phyloP scores from a whole-genome alignment of 768 basidiomycete genomes.

The Psilocybe cyanescens region DNA sequence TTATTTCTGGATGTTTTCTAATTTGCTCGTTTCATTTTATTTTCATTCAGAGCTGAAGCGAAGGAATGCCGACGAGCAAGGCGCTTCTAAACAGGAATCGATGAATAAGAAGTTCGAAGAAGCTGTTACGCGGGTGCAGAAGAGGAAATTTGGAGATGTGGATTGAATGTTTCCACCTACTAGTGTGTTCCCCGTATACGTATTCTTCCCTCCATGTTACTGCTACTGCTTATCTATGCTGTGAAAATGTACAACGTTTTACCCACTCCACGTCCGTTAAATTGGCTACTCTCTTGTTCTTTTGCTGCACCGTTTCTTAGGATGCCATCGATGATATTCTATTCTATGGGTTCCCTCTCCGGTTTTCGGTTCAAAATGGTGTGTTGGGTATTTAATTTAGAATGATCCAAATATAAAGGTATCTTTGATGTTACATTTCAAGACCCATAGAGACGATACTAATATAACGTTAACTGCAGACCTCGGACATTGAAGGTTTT shows the following conservation, averaged over 20 bases:
- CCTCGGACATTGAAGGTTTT: background rate
- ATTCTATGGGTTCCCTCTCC: too few species aligned
- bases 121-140: conserved; percentile 25
- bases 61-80: conserved; percentile 54
- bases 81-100: conserved; percentile 47
- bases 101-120: conserved; percentile 42
- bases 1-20: background rate
- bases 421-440: too few species aligned
- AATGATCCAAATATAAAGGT: background rate
- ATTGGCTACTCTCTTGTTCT: background rate
- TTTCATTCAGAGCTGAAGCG: conserved; percentile 55
- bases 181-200: background rate
- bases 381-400: too few species aligned
- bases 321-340: too few species aligned
- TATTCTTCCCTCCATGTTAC: background rate
- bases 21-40: conserved; percentile 3
- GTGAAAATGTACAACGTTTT: background rate
- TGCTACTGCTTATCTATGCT: background rate
- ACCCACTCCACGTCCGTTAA: background rate
- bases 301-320: background rate
- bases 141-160: conserved; percentile 19
- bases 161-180: background rate
- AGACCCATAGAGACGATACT: background rate
- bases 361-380: too few species aligned
- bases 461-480: background rate